A percentile compares a stretch with the other conserved stretches of the same genome.
These are phyloP conservation scores for Fusarium odoratissimum DNA, from an alignment of 2,329 filamentous ascomycete species.

Conservation along the genomic window DNA sequence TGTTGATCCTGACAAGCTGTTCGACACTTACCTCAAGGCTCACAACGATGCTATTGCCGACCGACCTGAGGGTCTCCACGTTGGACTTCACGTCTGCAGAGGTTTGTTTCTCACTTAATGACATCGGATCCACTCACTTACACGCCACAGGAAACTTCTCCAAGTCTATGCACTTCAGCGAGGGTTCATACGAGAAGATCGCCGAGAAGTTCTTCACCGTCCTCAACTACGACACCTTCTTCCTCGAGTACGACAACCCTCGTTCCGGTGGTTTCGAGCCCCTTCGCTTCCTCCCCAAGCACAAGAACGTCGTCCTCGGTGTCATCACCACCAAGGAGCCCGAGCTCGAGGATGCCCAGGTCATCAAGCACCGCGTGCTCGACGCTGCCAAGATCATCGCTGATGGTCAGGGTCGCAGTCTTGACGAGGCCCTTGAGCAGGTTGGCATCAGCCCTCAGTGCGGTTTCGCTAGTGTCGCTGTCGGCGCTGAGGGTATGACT, in stretches of 20 bases:
- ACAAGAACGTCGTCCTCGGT: conserved; percentile 72
- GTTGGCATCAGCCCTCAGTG: conserved; percentile 77
- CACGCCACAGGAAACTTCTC: conserved; percentile 65
- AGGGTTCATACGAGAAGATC: conserved; percentile 72
- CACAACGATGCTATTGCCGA: conserved; percentile 77
- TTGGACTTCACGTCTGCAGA: conserved; percentile 74
- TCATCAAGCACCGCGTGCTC: conserved; percentile 65
- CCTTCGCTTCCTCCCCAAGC: conserved; percentile 65
- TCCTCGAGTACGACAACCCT: conserved; percentile 69
- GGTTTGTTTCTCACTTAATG: conserved; percentile 30
- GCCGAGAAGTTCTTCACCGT: conserved; percentile 69
- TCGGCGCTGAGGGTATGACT: conserved; percentile 72
- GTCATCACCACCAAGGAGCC: conserved; percentile 72
- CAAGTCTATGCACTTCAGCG: conserved; percentile 71
- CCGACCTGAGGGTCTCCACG: conserved; percentile 73
- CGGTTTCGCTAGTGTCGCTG: conserved; percentile 75
- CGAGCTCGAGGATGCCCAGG: conserved; percentile 65
- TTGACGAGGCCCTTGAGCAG: conserved; percentile 72
- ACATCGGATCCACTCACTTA: not conserved
- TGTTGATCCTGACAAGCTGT: conserved; percentile 70
- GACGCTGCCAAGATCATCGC: conserved; percentile 74
- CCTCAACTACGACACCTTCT: conserved; percentile 70
- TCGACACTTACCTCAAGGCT: conserved; percentile 76
- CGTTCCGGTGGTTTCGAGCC: conserved; percentile 72
- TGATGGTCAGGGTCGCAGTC: conserved; percentile 68